Percentiles rank a stretch among this genome's conserved stretches.
phyloP scores from a whole-genome alignment of 257 asterid species.

The Solanum clarkiae region DNA sequence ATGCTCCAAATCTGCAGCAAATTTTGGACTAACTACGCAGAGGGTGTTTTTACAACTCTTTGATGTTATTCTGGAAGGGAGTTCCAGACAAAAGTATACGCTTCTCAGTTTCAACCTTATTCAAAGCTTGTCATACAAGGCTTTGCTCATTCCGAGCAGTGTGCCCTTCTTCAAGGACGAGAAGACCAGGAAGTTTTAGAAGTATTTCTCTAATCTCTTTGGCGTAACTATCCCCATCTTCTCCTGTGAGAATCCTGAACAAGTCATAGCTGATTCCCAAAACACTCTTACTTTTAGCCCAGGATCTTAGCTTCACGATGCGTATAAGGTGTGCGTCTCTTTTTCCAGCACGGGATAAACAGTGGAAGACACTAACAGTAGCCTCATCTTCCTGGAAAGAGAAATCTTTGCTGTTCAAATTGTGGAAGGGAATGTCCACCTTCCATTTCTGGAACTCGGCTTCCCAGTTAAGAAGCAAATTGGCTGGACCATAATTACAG shows the following conservation, averaged over 20 bases:
- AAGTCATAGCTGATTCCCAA: slow-evolving; percentile 45
- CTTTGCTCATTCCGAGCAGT: slow-evolving; percentile 54
- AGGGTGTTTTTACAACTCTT: slow-evolving; percentile 60
- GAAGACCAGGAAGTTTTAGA: slow-evolving; percentile 40
- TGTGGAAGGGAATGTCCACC: slow-evolving; percentile 39
- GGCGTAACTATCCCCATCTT: background rate
- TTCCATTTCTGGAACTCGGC: slow-evolving; percentile 50
- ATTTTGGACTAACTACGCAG: slow-evolving; percentile 42
- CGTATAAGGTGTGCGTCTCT: slow-evolving; percentile 6
- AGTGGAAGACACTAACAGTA: background rate
- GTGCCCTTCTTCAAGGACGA: slow-evolving; percentile 81
- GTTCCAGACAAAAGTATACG: slow-evolving; percentile 75
- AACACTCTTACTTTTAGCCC: slow-evolving; percentile 44
- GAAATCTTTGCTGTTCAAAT: slow-evolving; percentile 28
- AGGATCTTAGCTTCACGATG: slow-evolving; percentile 31
- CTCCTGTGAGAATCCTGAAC: slow-evolving; percentile 39
- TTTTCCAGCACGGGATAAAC: background rate
- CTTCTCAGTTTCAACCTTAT: slow-evolving; percentile 29
- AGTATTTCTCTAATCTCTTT: slow-evolving; percentile 28
- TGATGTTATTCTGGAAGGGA: slow-evolving; percentile 66
- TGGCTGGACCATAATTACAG: slow-evolving; percentile 59
- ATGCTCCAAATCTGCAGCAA: slow-evolving; percentile 6
- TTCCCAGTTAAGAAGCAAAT: slow-evolving; percentile 71
- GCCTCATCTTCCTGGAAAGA: slow-evolving; percentile 16
- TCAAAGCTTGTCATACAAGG: slow-evolving; percentile 41